Conservation (phyloP, 2,329 filamentous ascomycete genomes). For the Ascochyta koolunga region DNA sequence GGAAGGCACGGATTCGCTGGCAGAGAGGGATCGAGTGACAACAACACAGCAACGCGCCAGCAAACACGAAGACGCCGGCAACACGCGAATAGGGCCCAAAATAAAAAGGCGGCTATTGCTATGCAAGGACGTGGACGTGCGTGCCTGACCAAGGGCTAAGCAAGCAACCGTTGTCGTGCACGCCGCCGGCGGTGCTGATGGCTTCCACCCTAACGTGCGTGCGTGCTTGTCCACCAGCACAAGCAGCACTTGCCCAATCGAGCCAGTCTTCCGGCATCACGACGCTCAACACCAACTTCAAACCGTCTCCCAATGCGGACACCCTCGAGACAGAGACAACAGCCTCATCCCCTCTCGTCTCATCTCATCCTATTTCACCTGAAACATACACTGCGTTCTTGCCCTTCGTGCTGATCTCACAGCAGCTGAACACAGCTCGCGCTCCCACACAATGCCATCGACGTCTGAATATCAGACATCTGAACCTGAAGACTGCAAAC, state of each 20-base stretch:
- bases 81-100: neutral
- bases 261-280: neutral
- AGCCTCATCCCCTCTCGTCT: neutral
- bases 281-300: neutral
- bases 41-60: conserved; percentile 10
- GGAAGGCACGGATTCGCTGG: conserved; percentile 10
- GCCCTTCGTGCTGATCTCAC: neutral
- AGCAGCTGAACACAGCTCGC: neutral
- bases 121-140: conserved; percentile 19
- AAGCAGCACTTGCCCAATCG: neutral
- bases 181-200: conserved; percentile 2
- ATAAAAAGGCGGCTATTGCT: neutral
- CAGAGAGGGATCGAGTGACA: conserved; percentile 3
- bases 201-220: conserved; percentile 2
- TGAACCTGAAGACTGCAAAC: neutral
- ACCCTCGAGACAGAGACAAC: neutral
- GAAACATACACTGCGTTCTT: neutral
- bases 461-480: neutral
- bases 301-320: neutral
- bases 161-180: conserved; percentile 16
- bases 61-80: neutral
- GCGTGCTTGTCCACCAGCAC: neutral
- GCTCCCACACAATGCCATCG: neutral
- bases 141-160: conserved; percentile 4
- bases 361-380: neutral